phyloP scores from a whole-genome alignment of 371 early-diverging fungal species.

The Mucor piriformis region DNA sequence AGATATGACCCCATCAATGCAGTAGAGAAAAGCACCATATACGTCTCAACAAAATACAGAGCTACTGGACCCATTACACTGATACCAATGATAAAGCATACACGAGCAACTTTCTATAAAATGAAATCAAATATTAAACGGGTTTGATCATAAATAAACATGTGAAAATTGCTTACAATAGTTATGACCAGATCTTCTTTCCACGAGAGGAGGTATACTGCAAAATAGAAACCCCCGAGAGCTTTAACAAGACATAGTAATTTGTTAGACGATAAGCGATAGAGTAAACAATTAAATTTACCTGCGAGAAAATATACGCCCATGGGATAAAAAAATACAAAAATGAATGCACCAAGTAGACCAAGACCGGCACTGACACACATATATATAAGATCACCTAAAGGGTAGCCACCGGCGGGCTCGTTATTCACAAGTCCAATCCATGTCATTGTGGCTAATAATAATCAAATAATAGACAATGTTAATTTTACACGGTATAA shows the following conservation, averaged over 20 bases:
- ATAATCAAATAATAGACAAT: neutral
- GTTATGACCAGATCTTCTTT: conserved; percentile 45
- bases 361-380: conserved; percentile 51
- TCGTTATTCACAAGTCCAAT: conserved; percentile 54
- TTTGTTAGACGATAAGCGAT: too few species aligned
- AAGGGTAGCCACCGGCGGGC: conserved; percentile 43
- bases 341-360: conserved; percentile 36
- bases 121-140: neutral
- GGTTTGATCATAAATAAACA: neutral
- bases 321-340: conserved; percentile 36
- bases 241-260: conserved; percentile 9
- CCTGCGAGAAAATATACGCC: conserved; percentile 22
- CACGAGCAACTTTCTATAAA: conserved; percentile 45
- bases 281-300: neutral
- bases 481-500: neutral
- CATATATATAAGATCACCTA: conserved; percentile 44
- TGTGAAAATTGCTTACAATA: conserved; percentile 31
- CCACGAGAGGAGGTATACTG: conserved; percentile 54
- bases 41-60: conserved; percentile 40
- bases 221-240: conserved; percentile 42
- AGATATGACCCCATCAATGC: conserved; percentile 51
- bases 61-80: conserved; percentile 35
- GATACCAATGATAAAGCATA: conserved; percentile 47
- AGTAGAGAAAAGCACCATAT: conserved; percentile 43
- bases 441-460: conserved; percentile 51